Base-by-base conservation (phyloP, 352 stramenopile genomes). In the Phytophthora syringae region DNA sequence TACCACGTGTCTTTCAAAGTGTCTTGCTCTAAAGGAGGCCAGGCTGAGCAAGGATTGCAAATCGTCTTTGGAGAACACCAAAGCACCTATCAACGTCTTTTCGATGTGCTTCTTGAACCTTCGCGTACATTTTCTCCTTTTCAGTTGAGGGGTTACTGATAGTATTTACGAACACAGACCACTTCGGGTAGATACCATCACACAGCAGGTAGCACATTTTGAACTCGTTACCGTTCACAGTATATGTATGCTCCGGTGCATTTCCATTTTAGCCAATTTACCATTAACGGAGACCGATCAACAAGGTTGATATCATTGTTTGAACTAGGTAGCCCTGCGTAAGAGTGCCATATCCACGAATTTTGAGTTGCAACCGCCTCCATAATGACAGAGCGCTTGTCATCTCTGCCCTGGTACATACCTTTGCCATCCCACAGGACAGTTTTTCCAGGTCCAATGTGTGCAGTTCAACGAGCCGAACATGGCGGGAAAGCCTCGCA, bases 261-360 rank as follows among this genome's bases (percentile, higher is more conserved):
- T 56, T 18, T 22, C 58, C 54, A 34, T 58, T 25, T n/a, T 5
- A 63, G 27, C 52, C 24, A 72, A 18, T 73, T 43, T 0, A 68
- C 28, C 0, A 68, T 47, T 1, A 80, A 30, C 4, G 60, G 57
- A 2, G 63, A 80, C 20, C 67, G 63, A 25, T 72, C 56, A 3
- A 77, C 13, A 10, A 77, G 44, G 27, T 73, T 77, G 7, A 76
- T 63, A 24, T 75, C 72, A 20, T 80, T 80, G 49, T 77, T 77
- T 0, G 40, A 77, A 2, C 64, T 64, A 18, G 64, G 15, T 3
- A 64, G 21, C 0, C 57, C 69, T 9, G 67, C 36, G 16, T 53
- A 75, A 5, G 22, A n/a, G 20, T 74, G 57, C 72, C 65, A 76
- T 3, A 80, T 74, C 55, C 56, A 73, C 3, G 64, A 22, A 15